These are phyloP conservation scores for Pythium dissimile DNA, from an alignment of 352 stramenopile species.

Conservation along the genomic window DNA sequence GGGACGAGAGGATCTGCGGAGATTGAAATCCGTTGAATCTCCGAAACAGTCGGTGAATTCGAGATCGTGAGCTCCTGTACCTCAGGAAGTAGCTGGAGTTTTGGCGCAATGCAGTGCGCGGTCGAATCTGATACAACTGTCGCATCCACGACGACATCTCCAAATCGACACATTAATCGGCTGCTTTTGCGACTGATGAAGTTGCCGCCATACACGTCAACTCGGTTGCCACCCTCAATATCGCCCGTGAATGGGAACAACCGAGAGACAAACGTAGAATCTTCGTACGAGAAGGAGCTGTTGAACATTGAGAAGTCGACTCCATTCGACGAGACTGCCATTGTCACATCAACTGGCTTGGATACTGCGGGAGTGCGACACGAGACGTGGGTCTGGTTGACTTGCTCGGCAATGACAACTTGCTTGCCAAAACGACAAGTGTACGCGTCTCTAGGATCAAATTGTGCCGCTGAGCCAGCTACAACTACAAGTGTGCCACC, in stretches of 20 bases:
- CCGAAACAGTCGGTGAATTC: conserved; percentile 38
- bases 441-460: conserved; percentile 30
- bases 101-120: conserved; percentile 62
- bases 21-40: conserved; percentile 54
- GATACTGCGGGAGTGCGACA: conserved; percentile 47
- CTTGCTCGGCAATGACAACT: conserved; percentile 39
- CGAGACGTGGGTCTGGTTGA: conserved; percentile 49
- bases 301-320: conserved; percentile 50
- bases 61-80: conserved; percentile 73
- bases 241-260: conserved; percentile 66
- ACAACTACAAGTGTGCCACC: conserved; percentile 61
- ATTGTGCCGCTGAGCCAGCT: conserved; percentile 21
- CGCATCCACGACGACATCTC: conserved; percentile 66
- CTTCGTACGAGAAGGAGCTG: conserved; percentile 52
- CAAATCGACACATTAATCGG: conserved; percentile 83
- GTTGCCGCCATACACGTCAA: conserved; percentile 55
- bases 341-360: conserved; percentile 26
- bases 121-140: conserved; percentile 55
- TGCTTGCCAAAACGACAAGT: conserved; percentile 49
- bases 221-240: conserved; percentile 47
- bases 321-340: conserved; percentile 54
- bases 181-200: conserved; percentile 43
- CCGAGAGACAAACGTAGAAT: conserved; percentile 40
- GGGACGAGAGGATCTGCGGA: conserved; percentile 29
- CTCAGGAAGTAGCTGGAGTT: conserved; percentile 66